These are phyloP conservation scores for Rubia yunnanensis DNA, from an alignment of 257 asterid species.

Conservation along the genomic window DNA sequence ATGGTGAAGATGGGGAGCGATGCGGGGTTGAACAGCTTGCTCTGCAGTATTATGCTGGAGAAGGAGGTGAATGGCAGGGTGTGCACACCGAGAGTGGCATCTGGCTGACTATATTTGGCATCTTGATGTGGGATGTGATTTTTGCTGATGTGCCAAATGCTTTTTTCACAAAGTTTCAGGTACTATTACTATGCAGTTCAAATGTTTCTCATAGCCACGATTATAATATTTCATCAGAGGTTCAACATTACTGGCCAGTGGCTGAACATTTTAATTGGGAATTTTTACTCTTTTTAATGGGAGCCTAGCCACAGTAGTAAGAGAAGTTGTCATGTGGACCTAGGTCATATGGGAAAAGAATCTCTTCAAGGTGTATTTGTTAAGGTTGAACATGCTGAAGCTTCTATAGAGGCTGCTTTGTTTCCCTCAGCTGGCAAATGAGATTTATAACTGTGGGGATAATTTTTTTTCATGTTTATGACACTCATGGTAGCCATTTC, in stretches of 20 bases:
- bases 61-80: conserved; percentile 89
- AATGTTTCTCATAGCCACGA: background rate
- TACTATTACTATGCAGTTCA: conserved; percentile 11
- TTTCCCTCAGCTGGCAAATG: background rate
- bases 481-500: background rate
- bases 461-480: background rate
- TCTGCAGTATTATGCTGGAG: conserved; percentile 80
- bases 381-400: background rate
- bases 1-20: conserved; percentile 75
- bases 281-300: background rate
- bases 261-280: background rate
- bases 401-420: background rate
- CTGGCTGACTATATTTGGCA: conserved; percentile 85
- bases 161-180: conserved; percentile 84
- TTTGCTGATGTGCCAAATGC: conserved; percentile 87
- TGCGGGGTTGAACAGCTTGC: conserved; percentile 96
- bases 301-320: background rate
- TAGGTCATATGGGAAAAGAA: no score
- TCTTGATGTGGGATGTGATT: conserved; percentile 82
- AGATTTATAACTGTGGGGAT: background rate
- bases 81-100: conserved; percentile 92
- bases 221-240: background rate
- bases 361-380: background rate
- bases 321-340: background rate
- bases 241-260: background rate